These are phyloP conservation scores for Physcia stellaris DNA, from an alignment of 495 filamentous ascomycete genomes.

Conservation along the genomic window DNA sequence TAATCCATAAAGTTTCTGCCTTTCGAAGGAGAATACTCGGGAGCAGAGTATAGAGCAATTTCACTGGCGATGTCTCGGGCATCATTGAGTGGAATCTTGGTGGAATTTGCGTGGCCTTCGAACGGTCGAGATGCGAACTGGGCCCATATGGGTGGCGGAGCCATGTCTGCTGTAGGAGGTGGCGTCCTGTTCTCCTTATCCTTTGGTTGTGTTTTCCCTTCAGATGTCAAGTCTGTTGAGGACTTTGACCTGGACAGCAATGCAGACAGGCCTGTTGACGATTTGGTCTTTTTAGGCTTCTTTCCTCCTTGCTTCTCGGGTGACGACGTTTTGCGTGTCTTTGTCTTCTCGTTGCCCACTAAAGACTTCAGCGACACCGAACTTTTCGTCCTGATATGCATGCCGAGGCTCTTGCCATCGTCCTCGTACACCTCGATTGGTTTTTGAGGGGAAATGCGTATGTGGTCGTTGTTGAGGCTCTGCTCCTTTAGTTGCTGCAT, in stretches of 20 bases:
- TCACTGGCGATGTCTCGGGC: slow-evolving; percentile 38
- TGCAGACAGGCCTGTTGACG: slow-evolving; percentile 59
- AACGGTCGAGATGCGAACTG: slow-evolving; percentile 45
- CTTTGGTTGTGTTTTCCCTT: slow-evolving; percentile 31
- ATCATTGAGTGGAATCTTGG: slow-evolving; percentile 25
- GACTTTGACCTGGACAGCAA: slow-evolving; percentile 49
- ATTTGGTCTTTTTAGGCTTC: slow-evolving; percentile 74
- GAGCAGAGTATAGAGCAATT: slow-evolving; percentile 46
- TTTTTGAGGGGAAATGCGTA: slow-evolving; percentile 9
- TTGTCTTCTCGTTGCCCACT: slow-evolving; percentile 39
- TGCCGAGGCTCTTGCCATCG: slow-evolving; percentile 3
- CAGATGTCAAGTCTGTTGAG: slow-evolving; percentile 35
- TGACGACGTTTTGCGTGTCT: slow-evolving; percentile 31
- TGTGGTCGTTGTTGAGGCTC: slow-evolving; percentile 9
- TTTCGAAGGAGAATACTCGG: slow-evolving; percentile 47
- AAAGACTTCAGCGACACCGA: slow-evolving; percentile 52
- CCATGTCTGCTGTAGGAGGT: slow-evolving; percentile 27
- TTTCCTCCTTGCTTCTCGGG: slow-evolving; percentile 21
- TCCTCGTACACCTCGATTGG: slow-evolving; percentile 7
- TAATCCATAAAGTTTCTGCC: slow-evolving; percentile 51
- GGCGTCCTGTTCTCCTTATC: slow-evolving; percentile 70
- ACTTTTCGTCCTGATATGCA: slow-evolving; percentile 54
- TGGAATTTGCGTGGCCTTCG: slow-evolving; percentile 25
- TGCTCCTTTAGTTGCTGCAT: slow-evolving; percentile 22
- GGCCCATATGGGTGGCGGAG: slow-evolving; percentile 63